phyloP scores from a whole-genome alignment of 257 asterid species.

The Ehretia macrophylla region DNA sequence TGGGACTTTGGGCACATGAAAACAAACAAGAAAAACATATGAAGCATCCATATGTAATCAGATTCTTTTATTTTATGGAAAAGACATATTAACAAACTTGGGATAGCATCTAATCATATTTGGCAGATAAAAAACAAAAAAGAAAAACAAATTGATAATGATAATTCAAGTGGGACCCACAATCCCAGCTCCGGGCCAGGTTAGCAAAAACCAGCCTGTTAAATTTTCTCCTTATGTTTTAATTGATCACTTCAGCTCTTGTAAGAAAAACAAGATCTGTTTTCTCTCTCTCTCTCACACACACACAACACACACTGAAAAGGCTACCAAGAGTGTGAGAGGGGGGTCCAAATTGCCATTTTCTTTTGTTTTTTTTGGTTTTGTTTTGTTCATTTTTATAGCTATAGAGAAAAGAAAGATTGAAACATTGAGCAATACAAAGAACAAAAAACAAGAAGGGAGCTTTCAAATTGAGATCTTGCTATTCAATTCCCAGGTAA shows the following conservation, averaged over 20 bases:
- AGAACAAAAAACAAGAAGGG: background rate
- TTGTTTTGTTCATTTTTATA: too few relatives aligned
- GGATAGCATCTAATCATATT: too few relatives aligned
- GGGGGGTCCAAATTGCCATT: background rate
- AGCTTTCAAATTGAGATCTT: background rate
- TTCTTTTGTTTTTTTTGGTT: background rate
- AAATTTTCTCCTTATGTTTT: background rate
- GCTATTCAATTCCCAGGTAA: conserved; percentile 1
- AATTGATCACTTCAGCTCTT: background rate
- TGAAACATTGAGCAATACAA: background rate
- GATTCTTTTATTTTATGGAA: too few relatives aligned
- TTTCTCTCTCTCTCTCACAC: background rate
- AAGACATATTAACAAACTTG: too few relatives aligned
- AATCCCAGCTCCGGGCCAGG: conserved; percentile 25
- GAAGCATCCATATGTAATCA: too few relatives aligned
- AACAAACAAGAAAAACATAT: too few relatives aligned
- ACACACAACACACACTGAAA: background rate
- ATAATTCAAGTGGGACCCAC: conserved; percentile 30
- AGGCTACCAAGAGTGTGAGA: background rate
- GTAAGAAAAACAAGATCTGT: background rate
- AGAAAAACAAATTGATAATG: background rate
- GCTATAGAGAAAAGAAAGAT: background rate
- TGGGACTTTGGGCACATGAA: too few relatives aligned
- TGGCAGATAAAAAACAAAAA: too few relatives aligned
- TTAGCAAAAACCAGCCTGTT: background rate